These are phyloP conservation scores for Phytophthora boehmeriae DNA, from an alignment of 352 stramenopile species.

Conservation along the genomic window DNA sequence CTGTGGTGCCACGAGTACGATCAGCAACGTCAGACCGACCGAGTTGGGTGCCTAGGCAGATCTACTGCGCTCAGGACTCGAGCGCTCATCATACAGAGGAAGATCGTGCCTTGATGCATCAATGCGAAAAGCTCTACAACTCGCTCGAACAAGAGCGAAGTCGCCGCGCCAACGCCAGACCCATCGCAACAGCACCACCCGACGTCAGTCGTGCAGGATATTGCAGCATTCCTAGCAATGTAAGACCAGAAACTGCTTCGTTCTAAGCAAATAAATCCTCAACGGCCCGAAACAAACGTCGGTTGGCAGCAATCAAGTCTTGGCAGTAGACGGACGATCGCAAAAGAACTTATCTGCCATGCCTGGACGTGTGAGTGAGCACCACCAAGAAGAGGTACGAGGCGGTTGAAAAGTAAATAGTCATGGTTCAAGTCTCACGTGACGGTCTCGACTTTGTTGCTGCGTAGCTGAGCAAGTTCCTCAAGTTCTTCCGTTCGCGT, in stretches of 20 bases:
- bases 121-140: constrained; percentile 29
- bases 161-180: constrained; percentile 7
- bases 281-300: constrained; percentile 17
- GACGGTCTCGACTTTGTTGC: not conserved
- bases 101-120: constrained; percentile 23
- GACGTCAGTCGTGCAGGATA: not conserved
- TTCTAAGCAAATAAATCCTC: constrained; percentile 19
- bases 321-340: not conserved
- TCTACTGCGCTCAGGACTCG: constrained; percentile 22
- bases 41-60: constrained; percentile 19
- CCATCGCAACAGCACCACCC: constrained; percentile 7
- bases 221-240: constrained; percentile 5
- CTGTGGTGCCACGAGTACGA: constrained; percentile 3
- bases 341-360: constrained; percentile 3
- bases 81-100: constrained; percentile 3
- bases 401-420: not conserved
- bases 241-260: constrained; percentile 19
- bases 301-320: not conserved
- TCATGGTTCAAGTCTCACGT: constrained; percentile 12
- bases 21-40: constrained; percentile 13
- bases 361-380: constrained; percentile 40
- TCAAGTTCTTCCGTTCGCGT: constrained; percentile 87
- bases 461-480: constrained; percentile 72
- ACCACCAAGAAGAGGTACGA: constrained; percentile 74
- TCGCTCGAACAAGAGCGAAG: constrained; percentile 20